These are phyloP conservation scores for Ophiognomonia clavigignenti-juglandacearum DNA, from an alignment of 2,329 filamentous ascomycete genomes.

Conservation along the genomic window DNA sequence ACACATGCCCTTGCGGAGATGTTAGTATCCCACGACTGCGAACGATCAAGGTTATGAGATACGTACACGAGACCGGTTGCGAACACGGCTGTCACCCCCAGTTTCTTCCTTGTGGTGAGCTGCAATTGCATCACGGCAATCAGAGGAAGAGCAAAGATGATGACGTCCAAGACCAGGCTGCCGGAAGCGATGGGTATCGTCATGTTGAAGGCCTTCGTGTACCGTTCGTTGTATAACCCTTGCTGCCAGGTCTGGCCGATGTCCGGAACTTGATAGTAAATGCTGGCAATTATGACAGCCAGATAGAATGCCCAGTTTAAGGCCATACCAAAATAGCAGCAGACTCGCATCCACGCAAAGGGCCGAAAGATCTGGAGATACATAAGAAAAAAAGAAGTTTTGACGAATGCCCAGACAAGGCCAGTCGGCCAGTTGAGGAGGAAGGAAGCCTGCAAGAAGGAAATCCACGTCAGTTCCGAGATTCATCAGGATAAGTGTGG, in stretches of 20 bases:
- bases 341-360: background rate
- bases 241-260: background rate
- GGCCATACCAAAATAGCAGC: background rate
- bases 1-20: background rate
- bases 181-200: background rate
- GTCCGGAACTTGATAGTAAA: background rate
- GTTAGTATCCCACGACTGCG: too few species aligned
- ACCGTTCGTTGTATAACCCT: background rate
- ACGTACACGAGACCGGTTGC: background rate
- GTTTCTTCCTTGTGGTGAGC: background rate
- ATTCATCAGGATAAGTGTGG: background rate
- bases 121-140: background rate
- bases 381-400: background rate
- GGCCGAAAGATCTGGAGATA: background rate
- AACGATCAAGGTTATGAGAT: background rate
- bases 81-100: background rate
- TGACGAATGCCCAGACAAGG: background rate
- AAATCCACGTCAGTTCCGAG: background rate
- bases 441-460: background rate
- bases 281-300: background rate
- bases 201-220: background rate
- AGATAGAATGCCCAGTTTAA: background rate
- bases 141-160: background rate
- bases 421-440: background rate
- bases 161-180: background rate